These are phyloP conservation scores for Neoascochyta sp. DNA, from an alignment of 2,329 filamentous ascomycete genomes.

Conservation along the genomic window DNA sequence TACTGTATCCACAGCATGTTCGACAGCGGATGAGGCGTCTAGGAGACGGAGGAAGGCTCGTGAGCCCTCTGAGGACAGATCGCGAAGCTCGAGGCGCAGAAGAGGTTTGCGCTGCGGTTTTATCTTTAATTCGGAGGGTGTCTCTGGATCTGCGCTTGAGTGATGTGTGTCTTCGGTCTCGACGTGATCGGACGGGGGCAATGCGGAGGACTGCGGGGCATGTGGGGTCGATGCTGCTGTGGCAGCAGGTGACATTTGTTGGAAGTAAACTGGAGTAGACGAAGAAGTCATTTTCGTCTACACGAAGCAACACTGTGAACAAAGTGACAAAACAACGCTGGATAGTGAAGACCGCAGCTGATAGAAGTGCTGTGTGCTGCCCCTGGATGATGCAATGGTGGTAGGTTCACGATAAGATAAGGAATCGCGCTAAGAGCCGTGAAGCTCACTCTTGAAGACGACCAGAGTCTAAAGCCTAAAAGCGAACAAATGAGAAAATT, in stretches of 20 bases:
- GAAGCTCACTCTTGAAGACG: no score
- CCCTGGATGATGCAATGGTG: no score
- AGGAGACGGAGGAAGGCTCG: slow-evolving; percentile 64
- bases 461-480: no score
- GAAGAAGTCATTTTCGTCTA: slow-evolving; percentile 16
- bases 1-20: slow-evolving; percentile 63
- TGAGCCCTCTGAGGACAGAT: slow-evolving; percentile 56
- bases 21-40: slow-evolving; percentile 60
- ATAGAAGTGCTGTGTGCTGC: no score
- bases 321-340: no score
- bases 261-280: slow-evolving; percentile 33
- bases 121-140: slow-evolving; percentile 9
- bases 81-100: slow-evolving; percentile 47
- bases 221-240: slow-evolving; percentile 12
- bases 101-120: slow-evolving; percentile 40
- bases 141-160: slow-evolving; percentile 1
- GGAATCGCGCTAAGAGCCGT: no score
- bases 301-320: no score
- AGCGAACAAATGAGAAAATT: no score
- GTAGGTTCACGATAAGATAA: no score
- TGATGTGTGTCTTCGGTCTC: slow-evolving; percentile 3
- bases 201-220: slow-evolving; percentile 27
- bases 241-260: slow-evolving; percentile 30
- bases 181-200: slow-evolving; percentile 17
- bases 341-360: no score